Evolutionary conservation across 1,284 basidiomycete genomes (phyloP).

Genomic region (Coriolopsis trogii): DNA sequence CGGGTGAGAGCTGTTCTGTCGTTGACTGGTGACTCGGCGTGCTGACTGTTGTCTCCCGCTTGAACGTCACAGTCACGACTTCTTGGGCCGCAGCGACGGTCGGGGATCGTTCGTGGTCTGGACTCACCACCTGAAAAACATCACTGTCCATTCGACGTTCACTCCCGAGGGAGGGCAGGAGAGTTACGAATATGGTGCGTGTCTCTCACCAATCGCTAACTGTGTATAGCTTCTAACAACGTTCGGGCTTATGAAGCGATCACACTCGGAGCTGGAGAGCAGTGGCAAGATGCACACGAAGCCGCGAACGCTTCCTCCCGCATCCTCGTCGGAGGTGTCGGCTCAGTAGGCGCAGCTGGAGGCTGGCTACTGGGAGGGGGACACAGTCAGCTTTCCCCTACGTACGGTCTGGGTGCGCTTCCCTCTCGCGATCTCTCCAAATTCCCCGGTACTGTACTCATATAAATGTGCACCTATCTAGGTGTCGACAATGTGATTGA

Average conservation of each 20-base stretch:
- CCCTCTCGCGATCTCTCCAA: too few species aligned
- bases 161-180: slow-evolving; percentile 21
- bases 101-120: slow-evolving; percentile 28
- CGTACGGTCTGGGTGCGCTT: slow-evolving; percentile 44
- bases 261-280: slow-evolving; percentile 47
- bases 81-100: slow-evolving; percentile 27
- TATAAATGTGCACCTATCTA: slow-evolving; percentile 32
- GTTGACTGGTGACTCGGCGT: neutral
- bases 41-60: neutral
- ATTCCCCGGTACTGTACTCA: neutral
- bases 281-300: slow-evolving; percentile 46
- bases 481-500: slow-evolving; percentile 50
- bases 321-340: slow-evolving; percentile 32
- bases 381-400: slow-evolving; percentile 43
- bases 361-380: slow-evolving; percentile 47
- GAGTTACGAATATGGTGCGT: slow-evolving; percentile 19
- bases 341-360: slow-evolving; percentile 39
- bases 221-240: neutral
- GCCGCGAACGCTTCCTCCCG: slow-evolving; percentile 31
- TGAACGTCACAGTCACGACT: slow-evolving; percentile 32
- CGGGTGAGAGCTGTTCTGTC: slow-evolving; percentile 34
- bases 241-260: slow-evolving; percentile 33
- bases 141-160: slow-evolving; percentile 31
- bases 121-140: slow-evolving; percentile 31
- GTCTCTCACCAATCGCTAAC: too few species aligned